Evolutionary conservation across 2,329 filamentous ascomycete species (phyloP), one percentile per base, ranked within the genome.

Genomic region (Diaporthe amygdali): DNA sequence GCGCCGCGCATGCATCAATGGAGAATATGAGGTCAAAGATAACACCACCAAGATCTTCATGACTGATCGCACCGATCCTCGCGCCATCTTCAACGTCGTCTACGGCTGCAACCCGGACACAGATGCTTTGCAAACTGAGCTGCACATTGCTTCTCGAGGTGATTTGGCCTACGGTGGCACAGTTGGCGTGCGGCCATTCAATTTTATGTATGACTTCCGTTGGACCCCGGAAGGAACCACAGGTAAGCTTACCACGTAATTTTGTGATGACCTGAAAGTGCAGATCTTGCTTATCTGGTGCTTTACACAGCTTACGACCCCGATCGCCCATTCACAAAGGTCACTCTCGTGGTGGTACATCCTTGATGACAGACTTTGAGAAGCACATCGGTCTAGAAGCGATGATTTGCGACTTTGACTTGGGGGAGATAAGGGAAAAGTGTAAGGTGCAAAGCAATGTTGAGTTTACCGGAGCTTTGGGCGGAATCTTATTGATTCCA

Each of bases 11-110:
- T 64, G 59, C 34, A 84, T 85, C 66, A 84, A 84, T 49, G 83
- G 83, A 72, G 84, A 85, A 77, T 83, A 84, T 78, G 69, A 73
- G 27, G 75, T 76, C n/a, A 76, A 78, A 37, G 83, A 85, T 74
- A 83, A 85, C 74, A 85, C 84, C 3, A 85, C 83, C 49, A 85
- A 85, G 76, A 79, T 85, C 74, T 85, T 85, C 77, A 84, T 85
- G 81, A 85, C 84, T 2, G 79, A 83, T 34, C 82, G 84, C 2
- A 79, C 79, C 9, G 82, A 85, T 68, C 82, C 83, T 1, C 78
- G 79, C 15, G 84, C 83, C 25, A 74, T 82, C 67, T 85, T 82
- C 68, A 76, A 82, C 47, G 79, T 81, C n/a, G 76, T 76, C 7
- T 83, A 84, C 71, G 81, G 79, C 37, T 85, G 84, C 74, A 80